Percentiles rank a stretch among this genome's conserved stretches.
Evolutionary conservation across 176 grass and related monocot species (phyloP).

Genomic region (Ensete glaucum): DNA sequence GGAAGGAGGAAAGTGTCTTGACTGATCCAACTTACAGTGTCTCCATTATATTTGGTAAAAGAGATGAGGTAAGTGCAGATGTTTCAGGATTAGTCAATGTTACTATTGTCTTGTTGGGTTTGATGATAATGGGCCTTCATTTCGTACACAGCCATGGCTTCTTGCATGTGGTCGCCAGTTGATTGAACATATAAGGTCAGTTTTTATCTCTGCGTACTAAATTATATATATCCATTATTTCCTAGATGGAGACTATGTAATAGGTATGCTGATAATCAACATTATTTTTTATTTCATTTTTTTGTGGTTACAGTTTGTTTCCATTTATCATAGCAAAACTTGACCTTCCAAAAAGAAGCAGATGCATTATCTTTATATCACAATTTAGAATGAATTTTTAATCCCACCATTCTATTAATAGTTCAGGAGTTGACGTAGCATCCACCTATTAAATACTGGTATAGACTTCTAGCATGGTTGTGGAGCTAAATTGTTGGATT

Average conservation of each 20-base stretch:
- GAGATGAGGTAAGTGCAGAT: constrained; percentile 60
- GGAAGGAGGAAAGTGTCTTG: constrained; percentile 86
- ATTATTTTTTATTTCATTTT: too few species aligned
- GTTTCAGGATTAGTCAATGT: constrained; percentile 1
- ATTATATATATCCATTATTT: neutral
- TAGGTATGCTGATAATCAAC: too few species aligned
- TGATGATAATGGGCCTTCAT: constrained; percentile 9
- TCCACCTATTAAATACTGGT: neutral
- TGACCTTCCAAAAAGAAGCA: too few species aligned
- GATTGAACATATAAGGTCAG: constrained; percentile 87
- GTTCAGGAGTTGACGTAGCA: neutral
- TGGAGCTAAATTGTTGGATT: neutral
- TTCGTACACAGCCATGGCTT: constrained; percentile 52
- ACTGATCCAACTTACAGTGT: constrained; percentile 78
- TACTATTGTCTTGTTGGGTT: neutral
- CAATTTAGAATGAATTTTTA: too few species aligned
- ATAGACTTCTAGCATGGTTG: neutral
- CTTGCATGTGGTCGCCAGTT: constrained; percentile 69
- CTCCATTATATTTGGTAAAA: constrained; percentile 88
- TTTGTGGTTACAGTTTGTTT: too few species aligned
- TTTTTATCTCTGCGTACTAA: neutral
- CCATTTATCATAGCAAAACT: too few species aligned
- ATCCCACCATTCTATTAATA: neutral
- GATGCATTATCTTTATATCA: too few species aligned
- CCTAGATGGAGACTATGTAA: too few species aligned